A percentile compares a stretch with the other conserved stretches of the same genome.
phyloP scores from a whole-genome alignment of 768 basidiomycete genomes.

The Rhizopogon sp. region DNA sequence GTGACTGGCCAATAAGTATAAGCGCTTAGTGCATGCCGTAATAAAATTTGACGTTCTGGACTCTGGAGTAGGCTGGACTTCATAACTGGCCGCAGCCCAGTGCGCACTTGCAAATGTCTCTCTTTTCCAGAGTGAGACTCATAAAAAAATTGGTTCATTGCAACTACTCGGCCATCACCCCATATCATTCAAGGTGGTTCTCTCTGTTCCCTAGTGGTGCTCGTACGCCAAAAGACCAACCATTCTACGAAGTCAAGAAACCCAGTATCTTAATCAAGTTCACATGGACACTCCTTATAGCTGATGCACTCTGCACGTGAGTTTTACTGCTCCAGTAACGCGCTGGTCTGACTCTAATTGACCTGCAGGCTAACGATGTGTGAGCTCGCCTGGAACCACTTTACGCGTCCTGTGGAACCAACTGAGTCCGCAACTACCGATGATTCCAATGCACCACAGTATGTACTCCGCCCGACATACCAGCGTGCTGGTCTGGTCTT shows the following conservation, averaged over 20 bases:
- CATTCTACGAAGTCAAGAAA: slow-evolving; percentile 21
- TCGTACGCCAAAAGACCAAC: slow-evolving; percentile 5
- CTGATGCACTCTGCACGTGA: slow-evolving; percentile 26
- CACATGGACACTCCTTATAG: slow-evolving; percentile 22
- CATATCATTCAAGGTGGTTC: not conserved
- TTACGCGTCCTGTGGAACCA: slow-evolving; percentile 14
- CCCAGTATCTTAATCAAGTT: slow-evolving; percentile 16
- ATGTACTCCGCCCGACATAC: slow-evolving; percentile 24
- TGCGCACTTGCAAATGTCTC: slow-evolving; percentile 4
- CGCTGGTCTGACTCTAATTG: not conserved
- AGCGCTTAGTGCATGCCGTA: too few relatives aligned
- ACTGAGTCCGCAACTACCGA: not conserved
- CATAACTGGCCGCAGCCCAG: not conserved
- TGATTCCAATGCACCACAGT: slow-evolving; percentile 9
- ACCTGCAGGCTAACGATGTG: slow-evolving; percentile 18
- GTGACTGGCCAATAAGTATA: too few relatives aligned
- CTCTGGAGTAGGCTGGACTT: slow-evolving; percentile 7
- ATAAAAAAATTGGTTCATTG: not conserved
- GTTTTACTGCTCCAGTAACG: slow-evolving; percentile 4
- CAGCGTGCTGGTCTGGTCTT: slow-evolving; percentile 24
- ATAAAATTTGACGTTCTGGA: not conserved
- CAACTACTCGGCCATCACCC: not conserved
- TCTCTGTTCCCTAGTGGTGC: not conserved
- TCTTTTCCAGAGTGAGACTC: slow-evolving; percentile 2
- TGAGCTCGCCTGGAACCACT: slow-evolving; percentile 23